Evolutionary conservation across 73 alveolate genomes (phyloP).

Genomic region (Tetrahymena elliotti): DNA sequence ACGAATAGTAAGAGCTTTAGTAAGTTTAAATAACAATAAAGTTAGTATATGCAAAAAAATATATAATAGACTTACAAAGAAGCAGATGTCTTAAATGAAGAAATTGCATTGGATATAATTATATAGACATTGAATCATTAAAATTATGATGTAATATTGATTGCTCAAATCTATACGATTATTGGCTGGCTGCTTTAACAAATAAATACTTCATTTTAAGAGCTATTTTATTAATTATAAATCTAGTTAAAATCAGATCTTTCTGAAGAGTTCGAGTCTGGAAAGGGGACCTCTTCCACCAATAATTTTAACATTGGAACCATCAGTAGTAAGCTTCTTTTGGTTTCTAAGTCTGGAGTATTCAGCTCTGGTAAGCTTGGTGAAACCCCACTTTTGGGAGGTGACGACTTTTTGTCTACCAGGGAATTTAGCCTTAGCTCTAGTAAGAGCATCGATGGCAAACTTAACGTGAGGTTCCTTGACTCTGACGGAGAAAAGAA

Average conservation of each 20-base stretch:
- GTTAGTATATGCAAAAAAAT: background rate
- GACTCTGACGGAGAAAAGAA: constrained; percentile 69
- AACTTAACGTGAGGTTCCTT: constrained; percentile 64
- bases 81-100: background rate
- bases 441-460: constrained; percentile 91
- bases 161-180: background rate
- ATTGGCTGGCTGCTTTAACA: background rate
- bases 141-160: background rate
- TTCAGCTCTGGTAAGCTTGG: constrained; percentile 82
- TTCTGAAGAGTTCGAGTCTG: background rate
- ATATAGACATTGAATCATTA: background rate
- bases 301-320: constrained; percentile 70
- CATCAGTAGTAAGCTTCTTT: constrained; percentile 80
- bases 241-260: background rate
- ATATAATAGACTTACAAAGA: background rate
- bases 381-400: constrained; percentile 96
- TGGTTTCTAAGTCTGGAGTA: constrained; percentile 63
- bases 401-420: constrained; percentile 96
- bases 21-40: background rate
- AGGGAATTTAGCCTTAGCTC: constrained; percentile 97
- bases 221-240: background rate
- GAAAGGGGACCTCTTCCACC: constrained; percentile 67
- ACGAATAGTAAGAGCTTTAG: background rate
- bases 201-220: background rate
- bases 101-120: background rate